Evolutionary conservation across 768 basidiomycete genomes (phyloP).

Genomic region (Clitopilus passeckerianus): DNA sequence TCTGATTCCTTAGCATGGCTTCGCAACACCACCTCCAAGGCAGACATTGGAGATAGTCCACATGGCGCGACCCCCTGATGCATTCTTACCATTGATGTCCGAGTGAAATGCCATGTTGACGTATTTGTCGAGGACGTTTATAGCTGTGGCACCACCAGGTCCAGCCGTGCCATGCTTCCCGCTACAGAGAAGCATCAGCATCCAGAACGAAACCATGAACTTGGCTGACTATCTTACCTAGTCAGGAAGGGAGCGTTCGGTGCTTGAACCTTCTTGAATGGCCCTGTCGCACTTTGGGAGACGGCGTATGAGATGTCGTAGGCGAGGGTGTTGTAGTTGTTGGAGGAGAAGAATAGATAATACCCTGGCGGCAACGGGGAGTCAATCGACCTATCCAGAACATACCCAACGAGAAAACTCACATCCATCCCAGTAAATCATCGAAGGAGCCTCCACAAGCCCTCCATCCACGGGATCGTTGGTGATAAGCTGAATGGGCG

Average conservation of each 20-base stretch:
- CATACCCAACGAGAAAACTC: background rate
- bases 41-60: constrained; percentile 4
- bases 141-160: constrained; percentile 2
- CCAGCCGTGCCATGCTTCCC: background rate
- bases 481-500: background rate
- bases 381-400: too few relatives aligned
- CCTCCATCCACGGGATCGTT: constrained; percentile 3
- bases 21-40: constrained; percentile 1
- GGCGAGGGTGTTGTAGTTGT: constrained; percentile 2
- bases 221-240: background rate
- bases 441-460: constrained; percentile 1
- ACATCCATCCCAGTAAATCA: constrained; percentile 3
- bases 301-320: constrained; percentile 4
- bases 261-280: constrained; percentile 2
- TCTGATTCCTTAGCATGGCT: background rate
- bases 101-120: constrained; percentile 4
- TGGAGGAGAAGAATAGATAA: constrained; percentile 3
- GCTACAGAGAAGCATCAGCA: background rate
- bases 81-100: constrained; percentile 1
- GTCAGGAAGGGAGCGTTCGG: constrained; percentile 1
- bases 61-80: background rate
- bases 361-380: too few relatives aligned
- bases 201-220: background rate
- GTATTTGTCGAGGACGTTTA: constrained; percentile 3
- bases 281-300: constrained; percentile 1